A percentile compares a stretch with the other conserved stretches of the same genome.
phyloP scores from a whole-genome alignment of 2,329 filamentous ascomycete species.

The Paecilomyces sp. region DNA sequence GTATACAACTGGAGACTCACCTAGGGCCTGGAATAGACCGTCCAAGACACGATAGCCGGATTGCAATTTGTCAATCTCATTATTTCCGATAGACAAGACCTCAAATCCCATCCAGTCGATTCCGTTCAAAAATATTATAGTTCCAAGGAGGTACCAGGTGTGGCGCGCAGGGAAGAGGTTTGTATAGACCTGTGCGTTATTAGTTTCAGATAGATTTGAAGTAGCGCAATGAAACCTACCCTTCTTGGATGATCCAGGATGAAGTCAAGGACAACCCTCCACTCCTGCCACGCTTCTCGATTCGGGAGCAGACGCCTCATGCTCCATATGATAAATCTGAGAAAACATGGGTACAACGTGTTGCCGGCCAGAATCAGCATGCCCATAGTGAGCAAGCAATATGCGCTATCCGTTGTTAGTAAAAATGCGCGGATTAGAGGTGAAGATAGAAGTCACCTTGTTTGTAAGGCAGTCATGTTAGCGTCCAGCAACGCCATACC shows the following conservation, averaged over 20 bases:
- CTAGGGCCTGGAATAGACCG: conserved; percentile 56
- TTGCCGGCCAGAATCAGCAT: conserved; percentile 58
- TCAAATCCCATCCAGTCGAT: conserved; percentile 62
- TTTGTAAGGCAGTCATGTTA: conserved; percentile 44
- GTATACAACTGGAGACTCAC: conserved; percentile 56
- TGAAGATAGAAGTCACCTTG: conserved; percentile 12
- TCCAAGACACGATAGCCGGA: conserved; percentile 51
- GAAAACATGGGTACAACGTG: conserved; percentile 58
- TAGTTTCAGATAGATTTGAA: background rate
- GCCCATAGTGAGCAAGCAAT: conserved; percentile 43
- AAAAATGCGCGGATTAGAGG: background rate
- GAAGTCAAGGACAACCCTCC: conserved; percentile 25
- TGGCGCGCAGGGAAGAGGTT: conserved; percentile 54
- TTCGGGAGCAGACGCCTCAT: conserved; percentile 26
- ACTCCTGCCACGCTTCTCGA: conserved; percentile 17
- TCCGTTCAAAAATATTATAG: conserved; percentile 53
- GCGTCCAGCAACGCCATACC: conserved; percentile 48
- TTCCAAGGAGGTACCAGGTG: conserved; percentile 60
- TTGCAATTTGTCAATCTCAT: conserved; percentile 46
- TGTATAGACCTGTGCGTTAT: conserved; percentile 14
- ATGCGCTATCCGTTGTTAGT: conserved; percentile 20
- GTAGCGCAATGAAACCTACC: conserved; percentile 2
- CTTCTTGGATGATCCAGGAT: conserved; percentile 28
- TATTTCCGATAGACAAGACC: conserved; percentile 57
- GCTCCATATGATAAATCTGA: conserved; percentile 54